Percentiles rank a stretch among this genome's conserved stretches.
Conservation (phyloP, 805 yeast species). For the Brettanomyces custersianus region DNA sequence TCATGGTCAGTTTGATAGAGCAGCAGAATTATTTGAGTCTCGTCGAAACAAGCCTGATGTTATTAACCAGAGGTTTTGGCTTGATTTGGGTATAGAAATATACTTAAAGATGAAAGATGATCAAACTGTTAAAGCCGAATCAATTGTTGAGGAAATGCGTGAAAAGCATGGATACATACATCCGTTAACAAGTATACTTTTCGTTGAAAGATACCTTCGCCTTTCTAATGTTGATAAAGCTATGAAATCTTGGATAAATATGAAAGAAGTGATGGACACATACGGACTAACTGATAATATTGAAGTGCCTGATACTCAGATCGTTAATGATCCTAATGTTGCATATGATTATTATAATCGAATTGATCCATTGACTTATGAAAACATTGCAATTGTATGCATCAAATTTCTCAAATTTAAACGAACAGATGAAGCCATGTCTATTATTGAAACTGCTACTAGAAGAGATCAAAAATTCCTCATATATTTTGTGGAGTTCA, state of each 20-base stretch:
- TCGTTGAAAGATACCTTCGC: constrained; percentile 25
- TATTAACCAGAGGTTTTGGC: constrained; percentile 40
- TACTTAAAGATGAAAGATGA: constrained; percentile 25
- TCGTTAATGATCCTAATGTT: constrained; percentile 12
- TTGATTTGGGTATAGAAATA: constrained; percentile 37
- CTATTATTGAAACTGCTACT: constrained; percentile 13
- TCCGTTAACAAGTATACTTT: constrained; percentile 24
- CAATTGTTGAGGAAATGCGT: constrained; percentile 21
- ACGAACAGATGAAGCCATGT: constrained; percentile 14
- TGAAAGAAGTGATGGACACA: constrained; percentile 18
- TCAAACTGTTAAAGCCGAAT: constrained; percentile 26
- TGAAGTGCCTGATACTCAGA: constrained; percentile 14
- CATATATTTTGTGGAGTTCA: constrained; percentile 12
- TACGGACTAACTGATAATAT: constrained; percentile 16
- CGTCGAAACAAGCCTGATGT: constrained; percentile 27
- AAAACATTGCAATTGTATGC: constrained; percentile 18
- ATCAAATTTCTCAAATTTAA: constrained; percentile 14
- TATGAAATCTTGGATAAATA: constrained; percentile 24
- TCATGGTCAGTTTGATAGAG: constrained; percentile 26
- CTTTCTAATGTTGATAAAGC: constrained; percentile 21
- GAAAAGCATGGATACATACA: constrained; percentile 26
- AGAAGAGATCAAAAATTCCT: constrained; percentile 16
- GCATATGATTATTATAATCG: constrained; percentile 23
- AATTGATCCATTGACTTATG: constrained; percentile 18
- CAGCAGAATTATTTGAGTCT: constrained; percentile 28